A percentile compares a stretch with the other conserved stretches of the same genome.
Conservation (phyloP, 805 yeast genomes). For the Sungouiella thailandica region DNA sequence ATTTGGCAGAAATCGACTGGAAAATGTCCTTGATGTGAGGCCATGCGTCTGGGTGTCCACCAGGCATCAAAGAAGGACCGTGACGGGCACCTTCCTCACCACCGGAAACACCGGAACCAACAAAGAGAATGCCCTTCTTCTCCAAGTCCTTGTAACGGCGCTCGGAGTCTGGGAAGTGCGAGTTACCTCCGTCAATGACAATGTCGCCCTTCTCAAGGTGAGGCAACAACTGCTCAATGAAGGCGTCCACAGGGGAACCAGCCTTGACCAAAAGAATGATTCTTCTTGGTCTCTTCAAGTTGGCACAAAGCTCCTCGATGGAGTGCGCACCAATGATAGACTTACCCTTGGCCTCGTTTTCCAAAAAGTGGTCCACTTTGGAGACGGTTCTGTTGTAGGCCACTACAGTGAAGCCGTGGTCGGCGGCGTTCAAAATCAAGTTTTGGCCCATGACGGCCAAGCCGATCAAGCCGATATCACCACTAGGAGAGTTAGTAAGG, state of each 20-base stretch:
- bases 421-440: constrained; percentile 95
- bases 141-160: constrained; percentile 91
- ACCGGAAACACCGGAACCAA: constrained; percentile 99
- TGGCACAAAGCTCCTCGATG: constrained; percentile 76
- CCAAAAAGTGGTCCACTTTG: constrained; percentile 92
- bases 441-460: constrained; percentile 99
- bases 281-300: constrained; percentile 96
- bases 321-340: constrained; percentile 94
- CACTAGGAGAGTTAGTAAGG: constrained; percentile 41
- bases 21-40: constrained; percentile 95
- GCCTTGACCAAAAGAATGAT: constrained; percentile 93
- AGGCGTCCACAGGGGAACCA: constrained; percentile 89
- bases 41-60: constrained; percentile 98
- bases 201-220: constrained; percentile 94
- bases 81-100: constrained; percentile 99
- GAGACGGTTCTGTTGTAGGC: constrained; percentile 97
- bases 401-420: constrained; percentile 96
- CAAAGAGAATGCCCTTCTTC: constrained; percentile 82
- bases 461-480: constrained; percentile 98
- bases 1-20: constrained; percentile 93
- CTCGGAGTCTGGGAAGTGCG: constrained; percentile 98
- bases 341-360: constrained; percentile 94
- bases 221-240: constrained; percentile 85
- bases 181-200: constrained; percentile 99
- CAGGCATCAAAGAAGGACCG: constrained; percentile 99